Conservation (phyloP, 768 basidiomycete species). For the Mrakia hoshinonis region DNA sequence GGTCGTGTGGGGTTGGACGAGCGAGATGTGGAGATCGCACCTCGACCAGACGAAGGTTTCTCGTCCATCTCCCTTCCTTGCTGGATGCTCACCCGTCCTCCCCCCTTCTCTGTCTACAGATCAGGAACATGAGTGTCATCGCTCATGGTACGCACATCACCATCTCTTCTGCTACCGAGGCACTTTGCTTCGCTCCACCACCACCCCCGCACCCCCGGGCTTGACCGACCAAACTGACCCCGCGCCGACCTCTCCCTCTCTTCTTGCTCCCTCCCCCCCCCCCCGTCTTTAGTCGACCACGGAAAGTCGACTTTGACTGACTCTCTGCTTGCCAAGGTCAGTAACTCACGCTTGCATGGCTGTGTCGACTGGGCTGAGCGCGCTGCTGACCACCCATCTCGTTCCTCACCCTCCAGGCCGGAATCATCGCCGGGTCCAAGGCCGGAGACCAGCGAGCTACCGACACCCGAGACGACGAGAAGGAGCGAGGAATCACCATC, state of each 20-base stretch:
- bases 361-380: too few species aligned
- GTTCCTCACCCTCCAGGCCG: too few species aligned
- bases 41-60: neutral
- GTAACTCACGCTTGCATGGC: too few species aligned
- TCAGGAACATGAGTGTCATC: constrained; percentile 45
- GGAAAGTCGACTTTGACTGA: constrained; percentile 99
- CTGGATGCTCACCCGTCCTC: neutral
- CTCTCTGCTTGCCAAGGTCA: constrained; percentile 94
- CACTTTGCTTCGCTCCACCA: too few species aligned
- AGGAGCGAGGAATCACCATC: constrained; percentile 99
- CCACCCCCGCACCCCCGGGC: neutral
- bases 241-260: neutral
- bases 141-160: constrained; percentile 40
- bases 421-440: constrained; percentile 91
- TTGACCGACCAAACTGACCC: too few species aligned
- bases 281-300: constrained; percentile 73
- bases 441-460: constrained; percentile 75
- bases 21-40: neutral
- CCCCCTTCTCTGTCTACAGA: constrained; percentile 30
- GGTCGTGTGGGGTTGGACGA: neutral
- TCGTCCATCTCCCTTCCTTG: neutral
- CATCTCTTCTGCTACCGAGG: too few species aligned
- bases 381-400: too few species aligned
- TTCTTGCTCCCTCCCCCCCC: neutral
- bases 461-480: constrained; percentile 70